Base-by-base conservation (phyloP, 1,284 basidiomycete species). In the Hemileia vastatrix region DNA sequence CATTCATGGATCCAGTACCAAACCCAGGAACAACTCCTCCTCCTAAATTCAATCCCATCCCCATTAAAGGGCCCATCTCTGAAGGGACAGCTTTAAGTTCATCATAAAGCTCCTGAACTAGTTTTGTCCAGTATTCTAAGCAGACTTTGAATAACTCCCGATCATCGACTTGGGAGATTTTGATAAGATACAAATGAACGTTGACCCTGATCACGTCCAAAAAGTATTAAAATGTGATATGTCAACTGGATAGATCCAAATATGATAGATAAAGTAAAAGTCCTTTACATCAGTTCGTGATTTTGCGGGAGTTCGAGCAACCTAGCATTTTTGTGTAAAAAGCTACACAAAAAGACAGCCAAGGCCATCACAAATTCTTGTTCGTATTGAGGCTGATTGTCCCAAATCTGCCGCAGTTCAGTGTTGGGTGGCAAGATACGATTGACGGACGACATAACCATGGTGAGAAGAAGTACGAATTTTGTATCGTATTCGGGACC, bases 61-160 rank as follows among this genome's bases (percentile, higher is more conserved):
- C 89, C 85, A 96, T 93, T 63, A 99, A 80, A 44, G 96, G 80
- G 57, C 92, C 92, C 61, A 91, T 92, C 67, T 96, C 93, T 36
- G 88, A 88, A 0, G 95, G 94, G 44, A 93, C 76, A 66, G 84
- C 86, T 76, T 95, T 91, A 59, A 94, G 88, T 80, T 99, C 95
- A 69, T 97, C 93, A 76, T 98, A 98, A n/a, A 99, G 81, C 76
- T 96, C 93, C 6, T 89, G 83, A 6, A 98, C 95, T n/a, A 99
- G 86, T 78, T 95, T 96, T 60, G 89, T 79, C 95, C 95, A 99
- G 78, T 98, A 99, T 76, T 98, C 95, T 71, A 98, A 79, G 72
- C 93, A 97, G 72, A 98, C 96, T 79, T 98, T 99, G 85, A 98
- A 98, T 66, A 99, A 87, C 77, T 99, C 95, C 58, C 94, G 85